Evolutionary conservation across 176 grass and related monocot species (phyloP), one percentile per base, ranked within the genome.

Genomic region (Aegilops longissima): DNA sequence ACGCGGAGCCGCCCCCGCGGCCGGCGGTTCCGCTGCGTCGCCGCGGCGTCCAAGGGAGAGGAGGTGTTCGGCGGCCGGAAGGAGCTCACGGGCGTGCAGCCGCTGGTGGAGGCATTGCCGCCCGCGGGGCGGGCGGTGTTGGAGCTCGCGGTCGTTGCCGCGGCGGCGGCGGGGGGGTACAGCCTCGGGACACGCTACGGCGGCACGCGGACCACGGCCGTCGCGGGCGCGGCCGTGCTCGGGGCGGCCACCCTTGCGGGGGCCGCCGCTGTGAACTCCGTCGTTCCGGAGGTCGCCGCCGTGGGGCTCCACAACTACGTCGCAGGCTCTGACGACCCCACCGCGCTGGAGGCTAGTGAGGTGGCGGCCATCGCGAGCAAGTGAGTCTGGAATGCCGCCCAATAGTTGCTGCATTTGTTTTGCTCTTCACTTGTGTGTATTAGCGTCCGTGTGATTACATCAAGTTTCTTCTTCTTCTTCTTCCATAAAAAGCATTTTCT

Each of bases 291-390:
- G 70, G 94, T 96, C 66, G 97, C 97, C 1, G 92, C 97, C 14
- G 87, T 88, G 4, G 95, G 83, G 30, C 89, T 99, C 68, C 92
- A 99, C 85, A 97, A 99, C 90, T 93, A 94, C 71, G 89, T 99
- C 5, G 84, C 92, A 16, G 82, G 92, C 30, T 87, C 86, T 69
- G 94, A 96, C 64, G 90, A 97, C 70, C 97, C 94, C 20, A 80
- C 79, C 42, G 82, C 80, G 29, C 88, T 99, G 30, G 90, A 90
- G 18, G 78, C 27, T 5, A 89, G 52, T n/a, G 94, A 96, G 66
- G 89, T 99, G 11, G 92, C 91, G 79, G 92, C 92, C 34, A 86
- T 99, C 36, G 87, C 87, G 6, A 80, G 67, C 20, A 99, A 94
- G 97, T 93, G 82, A 89, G 90, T 86, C 65, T 61, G 20, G 3